Percentiles rank a stretch among this genome's conserved stretches.
Evolutionary conservation across 2,329 filamentous ascomycete species (phyloP).

Genomic region (Alternaria alternata): DNA sequence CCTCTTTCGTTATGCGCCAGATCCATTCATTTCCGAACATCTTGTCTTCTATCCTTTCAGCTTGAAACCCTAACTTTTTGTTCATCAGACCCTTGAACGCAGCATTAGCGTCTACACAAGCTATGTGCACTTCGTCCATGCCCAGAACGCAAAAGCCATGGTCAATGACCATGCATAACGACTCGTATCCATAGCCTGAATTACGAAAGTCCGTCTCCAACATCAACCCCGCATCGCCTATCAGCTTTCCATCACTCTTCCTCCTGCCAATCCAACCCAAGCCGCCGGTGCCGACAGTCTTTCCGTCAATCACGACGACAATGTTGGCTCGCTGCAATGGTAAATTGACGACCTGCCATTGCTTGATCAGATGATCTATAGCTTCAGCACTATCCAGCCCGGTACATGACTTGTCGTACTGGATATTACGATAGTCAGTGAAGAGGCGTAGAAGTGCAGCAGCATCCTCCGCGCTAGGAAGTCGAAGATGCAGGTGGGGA

Average conservation of each 20-base stretch:
- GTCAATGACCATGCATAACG: conserved; percentile 5
- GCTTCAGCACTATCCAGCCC: neutral
- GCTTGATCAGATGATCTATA: neutral
- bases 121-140: conserved; percentile 1
- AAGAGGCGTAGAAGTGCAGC: neutral
- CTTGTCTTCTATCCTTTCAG: neutral
- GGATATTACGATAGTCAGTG: neutral
- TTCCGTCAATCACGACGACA: neutral
- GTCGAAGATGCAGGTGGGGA: neutral
- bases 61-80: neutral
- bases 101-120: conserved; percentile 1
- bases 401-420: neutral
- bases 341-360: neutral
- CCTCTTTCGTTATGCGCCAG: neutral
- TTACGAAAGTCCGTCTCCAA: neutral
- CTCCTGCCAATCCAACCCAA: conserved; percentile 2
- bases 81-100: conserved; percentile 7
- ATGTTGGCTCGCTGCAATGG: neutral
- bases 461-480: neutral
- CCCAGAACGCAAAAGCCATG: conserved; percentile 5
- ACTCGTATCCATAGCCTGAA: conserved; percentile 1
- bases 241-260: neutral
- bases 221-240: conserved; percentile 6
- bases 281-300: neutral
- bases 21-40: neutral